Conservation (phyloP, 129 eudicot genomes). For the Helianthus tuberosus region DNA sequence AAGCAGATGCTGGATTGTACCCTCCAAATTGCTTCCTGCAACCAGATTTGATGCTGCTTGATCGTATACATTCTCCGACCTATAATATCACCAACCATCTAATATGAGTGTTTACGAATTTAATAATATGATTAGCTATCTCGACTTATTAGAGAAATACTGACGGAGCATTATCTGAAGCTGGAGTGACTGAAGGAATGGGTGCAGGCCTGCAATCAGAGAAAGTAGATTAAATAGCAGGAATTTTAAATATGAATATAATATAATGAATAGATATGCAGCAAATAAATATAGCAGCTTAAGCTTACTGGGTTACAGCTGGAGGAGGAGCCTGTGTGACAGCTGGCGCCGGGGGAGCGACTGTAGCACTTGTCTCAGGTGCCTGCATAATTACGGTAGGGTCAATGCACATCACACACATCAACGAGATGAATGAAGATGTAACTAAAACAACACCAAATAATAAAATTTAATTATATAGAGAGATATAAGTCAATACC, state of each 20-base stretch:
- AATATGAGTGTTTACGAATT: not conserved
- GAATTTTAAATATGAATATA: not conserved
- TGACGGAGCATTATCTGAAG: conserved; percentile 51
- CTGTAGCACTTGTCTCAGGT: conserved; percentile 51
- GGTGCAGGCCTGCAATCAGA: conserved; percentile 44
- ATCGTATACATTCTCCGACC: conserved; percentile 68
- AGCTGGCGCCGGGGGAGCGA: conserved; percentile 47
- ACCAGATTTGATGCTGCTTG: conserved; percentile 85
- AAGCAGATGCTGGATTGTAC: conserved; percentile 74
- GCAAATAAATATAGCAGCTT: not conserved
- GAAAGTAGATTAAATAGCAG: not conserved
- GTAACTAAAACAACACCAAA: conserved; percentile 1
- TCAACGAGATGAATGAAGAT: conserved; percentile 6
- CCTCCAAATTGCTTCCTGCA: conserved; percentile 81
- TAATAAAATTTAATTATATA: not conserved
- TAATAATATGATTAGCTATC: conserved; percentile 1
- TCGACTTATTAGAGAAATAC: conserved; percentile 24
- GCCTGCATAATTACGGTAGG: conserved; percentile 40
- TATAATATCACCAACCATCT: conserved; percentile 28
- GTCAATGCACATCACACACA: conserved; percentile 20
- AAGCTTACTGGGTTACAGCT: conserved; percentile 46
- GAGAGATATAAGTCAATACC: conserved; percentile 30
- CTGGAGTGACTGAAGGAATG: conserved; percentile 46
- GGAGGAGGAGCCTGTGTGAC: conserved; percentile 49
- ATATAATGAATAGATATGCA: not conserved